Base-by-base conservation (phyloP, 2,329 filamentous ascomycete genomes). In the Penicillium sp. region DNA sequence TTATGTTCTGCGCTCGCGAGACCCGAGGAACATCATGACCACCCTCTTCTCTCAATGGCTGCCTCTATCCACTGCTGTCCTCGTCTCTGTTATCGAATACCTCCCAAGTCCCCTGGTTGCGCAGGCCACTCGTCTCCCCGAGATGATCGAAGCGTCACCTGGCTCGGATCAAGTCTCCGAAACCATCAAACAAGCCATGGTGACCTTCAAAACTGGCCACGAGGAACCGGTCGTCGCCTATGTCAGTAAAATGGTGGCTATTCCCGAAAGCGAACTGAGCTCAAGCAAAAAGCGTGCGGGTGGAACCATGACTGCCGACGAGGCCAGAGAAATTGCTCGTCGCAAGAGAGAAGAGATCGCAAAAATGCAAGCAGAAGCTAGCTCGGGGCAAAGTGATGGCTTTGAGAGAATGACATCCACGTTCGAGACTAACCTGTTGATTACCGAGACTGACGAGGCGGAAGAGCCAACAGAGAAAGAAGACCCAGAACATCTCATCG, bases 201-300 rank as follows among this genome's bases (percentile, higher is more conserved):
- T 90, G 1, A 83, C 87, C 0, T 97, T 96, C 72, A 90, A 90
- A 70, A 86, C 86, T 3, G 83, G 82, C 0, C 82, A 85, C 41
- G 83, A 87, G 0, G 89, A 90, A 58, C 93, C 94, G 0, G 87
- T 96, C 0, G 91, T 99, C 1, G 94, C 91, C 8, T 99, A 96
- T 66, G 91, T 99, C 61, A 98, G 94, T 78, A 99, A 99, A 75
- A 97, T 99, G 92, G 91, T 98, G 1, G 95, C 95, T 0, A 84
- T 99, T 12, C 94, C 92, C 0, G 91, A 96, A 71, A 97, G 91
- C 75, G 94, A 99, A 69, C 81, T 99, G 5, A 90, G 91, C 0
- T 86, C 94, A 54, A 96, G 96, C 74, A 76, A 75, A 22, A 96
- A 90, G 75, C 84, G 91, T 48, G 84, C 87, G 15, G 88, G 89